Conservation (phyloP, 306 rosid genomes). For the Medicago ruthenica region DNA sequence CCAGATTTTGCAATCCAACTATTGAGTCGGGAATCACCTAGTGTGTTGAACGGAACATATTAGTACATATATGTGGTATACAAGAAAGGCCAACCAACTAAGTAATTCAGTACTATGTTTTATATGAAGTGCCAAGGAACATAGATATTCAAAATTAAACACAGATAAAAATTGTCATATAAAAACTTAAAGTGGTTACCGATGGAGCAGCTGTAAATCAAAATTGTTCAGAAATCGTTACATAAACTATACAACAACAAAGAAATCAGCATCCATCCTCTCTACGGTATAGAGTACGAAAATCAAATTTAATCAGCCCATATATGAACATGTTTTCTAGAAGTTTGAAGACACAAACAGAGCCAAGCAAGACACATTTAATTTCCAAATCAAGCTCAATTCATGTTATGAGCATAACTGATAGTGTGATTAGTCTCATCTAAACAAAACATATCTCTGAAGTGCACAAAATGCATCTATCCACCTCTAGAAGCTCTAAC, state of each 20-base stretch:
- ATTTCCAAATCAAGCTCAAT: slow-evolving; percentile 21
- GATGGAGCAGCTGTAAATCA: neutral
- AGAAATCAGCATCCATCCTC: neutral
- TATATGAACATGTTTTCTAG: neutral
- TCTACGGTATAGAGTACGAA: neutral
- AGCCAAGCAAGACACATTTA: neutral
- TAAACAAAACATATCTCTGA: neutral
- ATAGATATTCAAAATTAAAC: slow-evolving; percentile 26
- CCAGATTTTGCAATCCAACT: slow-evolving; percentile 79
- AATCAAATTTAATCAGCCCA: neutral
- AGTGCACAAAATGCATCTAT: neutral
- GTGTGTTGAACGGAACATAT: slow-evolving; percentile 36
- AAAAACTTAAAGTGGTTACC: neutral
- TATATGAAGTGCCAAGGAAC: slow-evolving; percentile 18
- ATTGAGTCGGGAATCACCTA: slow-evolving; percentile 87
- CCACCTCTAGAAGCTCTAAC: neutral
- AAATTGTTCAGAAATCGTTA: neutral
- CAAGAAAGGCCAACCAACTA: slow-evolving; percentile 14
- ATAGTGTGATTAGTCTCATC: neutral
- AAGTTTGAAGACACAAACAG: neutral
- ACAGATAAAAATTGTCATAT: neutral
- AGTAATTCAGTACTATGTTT: neutral
- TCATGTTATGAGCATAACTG: neutral
- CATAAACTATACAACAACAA: neutral
- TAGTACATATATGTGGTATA: slow-evolving; percentile 19